phyloP scores from a whole-genome alignment of 768 basidiomycete genomes.

The Trametes cubensis region DNA sequence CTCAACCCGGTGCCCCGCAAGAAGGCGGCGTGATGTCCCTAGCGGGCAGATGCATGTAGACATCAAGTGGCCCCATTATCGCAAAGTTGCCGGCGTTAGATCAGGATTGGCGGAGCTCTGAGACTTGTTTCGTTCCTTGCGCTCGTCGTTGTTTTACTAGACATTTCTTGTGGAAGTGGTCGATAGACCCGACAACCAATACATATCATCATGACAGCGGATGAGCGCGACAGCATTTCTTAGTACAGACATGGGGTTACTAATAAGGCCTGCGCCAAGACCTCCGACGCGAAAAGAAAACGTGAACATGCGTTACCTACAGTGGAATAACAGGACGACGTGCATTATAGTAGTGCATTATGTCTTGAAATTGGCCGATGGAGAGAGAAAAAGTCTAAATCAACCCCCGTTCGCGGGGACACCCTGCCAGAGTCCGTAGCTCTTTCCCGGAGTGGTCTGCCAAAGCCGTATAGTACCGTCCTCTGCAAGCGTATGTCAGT shows the following conservation, averaged over 20 bases:
- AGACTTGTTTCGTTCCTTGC: no score
- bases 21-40: neutral
- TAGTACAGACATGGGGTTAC: slow-evolving; percentile 21
- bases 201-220: slow-evolving; percentile 25
- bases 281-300: slow-evolving; percentile 14
- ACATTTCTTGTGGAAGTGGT: no score
- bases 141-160: no score
- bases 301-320: slow-evolving; percentile 18
- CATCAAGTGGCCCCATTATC: no score
- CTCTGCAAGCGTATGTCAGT: slow-evolving; percentile 48
- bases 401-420: slow-evolving; percentile 46
- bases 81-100: neutral
- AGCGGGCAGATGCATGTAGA: no score
- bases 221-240: slow-evolving; percentile 21
- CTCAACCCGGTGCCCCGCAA: slow-evolving; percentile 17
- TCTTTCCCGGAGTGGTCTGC: slow-evolving; percentile 95
- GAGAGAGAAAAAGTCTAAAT: slow-evolving; percentile 23
- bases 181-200: slow-evolving; percentile 6
- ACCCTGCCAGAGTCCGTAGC: slow-evolving; percentile 90
- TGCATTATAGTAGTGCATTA: slow-evolving; percentile 29
- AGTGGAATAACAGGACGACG: slow-evolving; percentile 15
- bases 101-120: no score
- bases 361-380: slow-evolving; percentile 7
- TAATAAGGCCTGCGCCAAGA: slow-evolving; percentile 19
- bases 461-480: slow-evolving; percentile 95